Base-by-base conservation (phyloP, 495 filamentous ascomycete species). In the Xylaria intraflava region DNA sequence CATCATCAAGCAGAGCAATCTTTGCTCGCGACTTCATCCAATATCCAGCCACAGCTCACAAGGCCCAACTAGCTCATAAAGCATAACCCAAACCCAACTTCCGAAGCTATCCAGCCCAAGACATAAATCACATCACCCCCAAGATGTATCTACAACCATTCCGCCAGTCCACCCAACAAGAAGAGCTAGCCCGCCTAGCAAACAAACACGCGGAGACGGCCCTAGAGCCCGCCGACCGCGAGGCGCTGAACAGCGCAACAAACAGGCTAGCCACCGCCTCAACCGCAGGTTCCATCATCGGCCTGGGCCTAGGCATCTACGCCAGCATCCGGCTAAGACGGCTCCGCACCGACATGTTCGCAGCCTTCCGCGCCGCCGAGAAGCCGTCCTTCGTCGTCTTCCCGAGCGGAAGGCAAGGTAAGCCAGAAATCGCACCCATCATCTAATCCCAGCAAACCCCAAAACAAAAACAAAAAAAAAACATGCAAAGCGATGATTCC, bases 161-260 rank as follows among this genome's bases (percentile, higher is more conserved):
- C 62, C 80, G 83, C 48, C 73, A 71, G 53, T 69, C 69, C 46
- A 67, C 77, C 42, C 72, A 70, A 51, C 64, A 78, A 46, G 79
- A 84, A 30, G 65, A 68, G 39, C 74, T 88, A 19, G 64, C 68
- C 48, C 65, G 69, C 22, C 75, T 88, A 10, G 83, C 82, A 26
- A 80, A 86, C 52, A 62, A 82, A 46, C 85, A 87, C 66, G 49
- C 84, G 29, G 70, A 87, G 49, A 75, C 84, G 49, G 83, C 86
- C 68, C 75, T 87, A 24, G 65, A 67, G 12, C 56, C 75, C 53
- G 68, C 73, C 11, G 84, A 88, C 60, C 83, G 84, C 56, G 78
- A 81, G 10, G 71, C 68, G 1, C 69, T 88, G 10, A 69, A 72
- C 24, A 66, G 56, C 5, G 85, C 84, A 6, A 78, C 81, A 10